These are phyloP conservation scores for Clitoria ternatea DNA, from an alignment of 306 rosid species.

Conservation along the genomic window DNA sequence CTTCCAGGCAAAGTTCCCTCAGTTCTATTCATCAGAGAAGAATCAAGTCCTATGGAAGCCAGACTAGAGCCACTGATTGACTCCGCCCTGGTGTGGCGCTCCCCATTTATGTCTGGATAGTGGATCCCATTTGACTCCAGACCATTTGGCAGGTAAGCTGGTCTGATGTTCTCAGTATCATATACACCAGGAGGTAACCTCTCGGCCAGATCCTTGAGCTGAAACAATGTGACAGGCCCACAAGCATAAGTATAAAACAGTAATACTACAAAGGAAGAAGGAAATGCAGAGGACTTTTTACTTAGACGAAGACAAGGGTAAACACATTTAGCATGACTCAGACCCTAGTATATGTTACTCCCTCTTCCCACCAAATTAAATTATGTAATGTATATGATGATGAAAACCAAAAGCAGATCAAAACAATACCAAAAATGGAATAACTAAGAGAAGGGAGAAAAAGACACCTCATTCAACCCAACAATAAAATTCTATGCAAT, in stretches of 20 bases:
- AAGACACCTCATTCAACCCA: not conserved
- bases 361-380: not conserved
- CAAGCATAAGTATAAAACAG: constrained; percentile 3
- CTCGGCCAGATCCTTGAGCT: constrained; percentile 95
- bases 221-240: constrained; percentile 30
- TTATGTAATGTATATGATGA: not conserved
- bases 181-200: constrained; percentile 83
- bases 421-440: not conserved
- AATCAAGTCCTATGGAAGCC: constrained; percentile 57
- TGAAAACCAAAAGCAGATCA: not conserved
- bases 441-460: not conserved
- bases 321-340: not conserved
- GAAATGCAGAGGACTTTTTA: not conserved
- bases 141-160: constrained; percentile 61
- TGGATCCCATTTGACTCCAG: constrained; percentile 63
- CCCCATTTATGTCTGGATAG: constrained; percentile 56
- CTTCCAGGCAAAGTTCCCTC: constrained; percentile 47
- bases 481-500: not conserved
- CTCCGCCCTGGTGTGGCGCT: constrained; percentile 60
- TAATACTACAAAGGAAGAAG: not conserved
- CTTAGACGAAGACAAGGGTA: not conserved
- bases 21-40: constrained; percentile 44
- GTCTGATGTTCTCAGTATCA: constrained; percentile 63
- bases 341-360: not conserved
- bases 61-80: constrained; percentile 66